Evolutionary conservation across 768 basidiomycete genomes (phyloP), one percentile per base, ranked within the genome.

Genomic region (Lyophyllum semitale): DNA sequence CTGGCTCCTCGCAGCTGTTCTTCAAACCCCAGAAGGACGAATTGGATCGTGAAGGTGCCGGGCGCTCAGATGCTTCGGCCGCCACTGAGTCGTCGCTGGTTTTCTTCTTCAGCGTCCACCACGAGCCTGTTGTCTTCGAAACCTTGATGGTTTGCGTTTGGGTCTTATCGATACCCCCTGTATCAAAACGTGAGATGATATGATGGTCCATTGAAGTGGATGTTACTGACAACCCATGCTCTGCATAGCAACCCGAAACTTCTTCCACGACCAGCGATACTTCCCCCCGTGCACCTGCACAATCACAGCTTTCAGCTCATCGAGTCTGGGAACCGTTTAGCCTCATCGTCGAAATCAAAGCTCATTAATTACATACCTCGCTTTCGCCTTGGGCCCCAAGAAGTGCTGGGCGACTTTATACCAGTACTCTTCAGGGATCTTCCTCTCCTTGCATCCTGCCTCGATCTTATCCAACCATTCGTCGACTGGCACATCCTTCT

Each of bases 211-310:
- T 29, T 54, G 35, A 43, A 23, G 38, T 38, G 26, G 57, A 56
- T 38, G 27, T 27, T 37, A 79, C 90, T 68, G 63, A 91, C 90
- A 91, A 42, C 89, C 87, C 88, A 92, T 88, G 68, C 84, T 91
- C 55, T 78, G 73, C 83, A 92, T 85, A 3, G 89, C 90, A 50
- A 88, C 76, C 71, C 80, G 84, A 73, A 87, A 92, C 62, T 84
- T 88, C 73, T 90, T 89, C 90, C 90, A 92, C 58, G 80, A 86
- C 90, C 90, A 92, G 47, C 83, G 77, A 64, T 91, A 91, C 61
- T 83, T 85, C 13, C 88, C 88, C 11, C 88, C 89, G 57, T 91
- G 81, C 59, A 92, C 81, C 64, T 88, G 83, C 37, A 79, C 74
- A 74, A 92, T 81, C 54, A 92, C 87, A 41, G 79, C 80, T 71